Evolutionary conservation across 139 green algal species (phyloP).

Genomic region (Penium margaritaceum): DNA sequence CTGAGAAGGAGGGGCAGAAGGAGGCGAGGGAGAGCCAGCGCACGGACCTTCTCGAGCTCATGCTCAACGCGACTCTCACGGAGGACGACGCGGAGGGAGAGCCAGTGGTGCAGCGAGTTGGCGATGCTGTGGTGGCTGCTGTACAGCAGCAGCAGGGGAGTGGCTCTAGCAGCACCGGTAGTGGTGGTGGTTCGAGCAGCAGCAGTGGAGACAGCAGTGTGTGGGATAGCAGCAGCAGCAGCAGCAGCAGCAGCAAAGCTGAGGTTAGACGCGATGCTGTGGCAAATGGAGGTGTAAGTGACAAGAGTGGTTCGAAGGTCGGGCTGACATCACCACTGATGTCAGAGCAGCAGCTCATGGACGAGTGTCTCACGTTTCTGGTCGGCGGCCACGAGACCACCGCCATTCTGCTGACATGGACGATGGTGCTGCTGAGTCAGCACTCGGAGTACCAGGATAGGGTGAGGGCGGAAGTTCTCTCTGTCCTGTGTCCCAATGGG

Average conservation of each 20-base stretch:
- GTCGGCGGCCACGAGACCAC: constrained; percentile 85
- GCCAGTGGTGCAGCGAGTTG: background rate
- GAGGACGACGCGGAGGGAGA: background rate
- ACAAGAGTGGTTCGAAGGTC: too few species aligned
- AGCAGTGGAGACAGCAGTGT: background rate
- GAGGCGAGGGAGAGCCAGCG: too few species aligned
- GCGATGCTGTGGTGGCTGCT: background rate
- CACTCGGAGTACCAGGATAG: constrained; percentile 57
- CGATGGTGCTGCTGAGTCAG: constrained; percentile 47
- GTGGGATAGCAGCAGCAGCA: background rate
- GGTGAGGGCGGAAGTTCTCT: constrained; percentile 58
- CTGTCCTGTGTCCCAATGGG: too few species aligned
- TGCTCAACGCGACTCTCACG: background rate
- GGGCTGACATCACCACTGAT: too few species aligned
- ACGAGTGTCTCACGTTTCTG: constrained; percentile 37
- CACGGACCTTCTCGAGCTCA: background rate
- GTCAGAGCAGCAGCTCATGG: constrained; percentile 36
- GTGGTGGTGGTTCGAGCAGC: background rate
- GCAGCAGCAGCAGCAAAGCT: too few species aligned
- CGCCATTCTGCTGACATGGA: constrained; percentile 70
- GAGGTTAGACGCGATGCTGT: too few species aligned
- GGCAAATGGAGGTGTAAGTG: too few species aligned
- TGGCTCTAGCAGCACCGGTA: background rate
- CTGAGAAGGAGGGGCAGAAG: too few species aligned
- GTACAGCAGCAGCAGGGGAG: background rate